Evolutionary conservation across 805 yeast species (phyloP).

Genomic region (Kuraishia piskuri): DNA sequence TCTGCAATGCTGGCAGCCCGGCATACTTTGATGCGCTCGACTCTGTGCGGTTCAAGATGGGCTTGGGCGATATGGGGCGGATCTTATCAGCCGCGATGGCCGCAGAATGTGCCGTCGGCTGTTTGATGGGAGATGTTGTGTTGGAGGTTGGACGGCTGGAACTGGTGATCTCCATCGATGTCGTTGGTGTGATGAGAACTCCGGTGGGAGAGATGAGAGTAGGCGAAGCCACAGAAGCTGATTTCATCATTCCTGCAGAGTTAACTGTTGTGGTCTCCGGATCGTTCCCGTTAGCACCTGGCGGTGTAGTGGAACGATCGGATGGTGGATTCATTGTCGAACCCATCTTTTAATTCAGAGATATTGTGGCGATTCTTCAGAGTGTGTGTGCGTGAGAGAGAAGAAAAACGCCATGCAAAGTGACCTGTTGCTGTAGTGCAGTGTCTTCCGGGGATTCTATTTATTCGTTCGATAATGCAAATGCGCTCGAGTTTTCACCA

Average conservation of each 20-base stretch:
- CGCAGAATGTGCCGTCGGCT: background rate
- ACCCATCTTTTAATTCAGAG: background rate
- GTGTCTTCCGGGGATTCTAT: no score
- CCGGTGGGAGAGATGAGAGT: background rate
- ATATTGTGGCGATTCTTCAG: no score
- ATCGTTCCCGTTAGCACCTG: background rate
- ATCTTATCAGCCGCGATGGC: background rate
- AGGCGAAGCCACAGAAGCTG: background rate
- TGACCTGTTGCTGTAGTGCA: no score
- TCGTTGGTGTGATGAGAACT: background rate
- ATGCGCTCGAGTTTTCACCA: no score
- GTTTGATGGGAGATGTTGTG: background rate
- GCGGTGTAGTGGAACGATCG: background rate
- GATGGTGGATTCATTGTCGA: background rate
- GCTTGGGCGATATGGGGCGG: background rate
- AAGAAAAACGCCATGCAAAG: no score
- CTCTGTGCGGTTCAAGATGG: constrained; percentile 1
- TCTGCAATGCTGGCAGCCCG: background rate
- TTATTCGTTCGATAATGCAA: no score
- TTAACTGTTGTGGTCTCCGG: background rate
- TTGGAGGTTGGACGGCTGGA: background rate
- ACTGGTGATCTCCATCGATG: background rate
- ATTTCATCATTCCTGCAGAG: background rate
- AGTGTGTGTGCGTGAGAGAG: no score
- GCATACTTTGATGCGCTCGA: background rate